Percentiles rank a stretch among this genome's conserved stretches.
Evolutionary conservation across 2,329 filamentous ascomycete genomes (phyloP).

Genomic region (Talaromyces islandicus): DNA sequence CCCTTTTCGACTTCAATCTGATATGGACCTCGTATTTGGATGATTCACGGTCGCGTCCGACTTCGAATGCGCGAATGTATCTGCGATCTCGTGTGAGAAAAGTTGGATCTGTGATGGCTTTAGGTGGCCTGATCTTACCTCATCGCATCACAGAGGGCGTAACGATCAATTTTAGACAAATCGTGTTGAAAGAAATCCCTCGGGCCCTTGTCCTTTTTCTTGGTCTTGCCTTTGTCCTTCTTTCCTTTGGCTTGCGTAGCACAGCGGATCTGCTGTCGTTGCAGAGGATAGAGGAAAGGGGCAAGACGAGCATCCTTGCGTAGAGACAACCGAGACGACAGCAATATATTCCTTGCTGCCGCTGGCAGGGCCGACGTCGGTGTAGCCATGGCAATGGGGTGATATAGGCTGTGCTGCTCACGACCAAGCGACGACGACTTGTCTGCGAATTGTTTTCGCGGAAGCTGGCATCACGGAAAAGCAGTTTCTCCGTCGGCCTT

Average conservation of each 20-base stretch:
- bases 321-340: slow-evolving; percentile 25
- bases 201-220: slow-evolving; percentile 58
- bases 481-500: background rate
- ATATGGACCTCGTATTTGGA: slow-evolving; percentile 87
- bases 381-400: slow-evolving; percentile 26
- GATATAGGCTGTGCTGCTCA: background rate
- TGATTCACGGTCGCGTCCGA: slow-evolving; percentile 66
- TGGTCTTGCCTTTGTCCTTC: slow-evolving; percentile 35
- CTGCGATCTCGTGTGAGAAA: slow-evolving; percentile 40
- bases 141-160: slow-evolving; percentile 86
- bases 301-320: slow-evolving; percentile 23
- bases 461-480: slow-evolving; percentile 9
- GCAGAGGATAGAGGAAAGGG: slow-evolving; percentile 21
- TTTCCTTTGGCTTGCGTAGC: slow-evolving; percentile 38
- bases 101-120: background rate
- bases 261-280: slow-evolving; percentile 31
- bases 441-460: slow-evolving; percentile 8
- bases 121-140: slow-evolving; percentile 43
- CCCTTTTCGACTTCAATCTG: slow-evolving; percentile 75
- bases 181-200: slow-evolving; percentile 59
- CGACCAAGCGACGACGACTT: background rate
- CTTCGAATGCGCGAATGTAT: slow-evolving; percentile 87
- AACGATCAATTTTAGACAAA: slow-evolving; percentile 63
- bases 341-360: slow-evolving; percentile 27
- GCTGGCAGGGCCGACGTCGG: slow-evolving; percentile 27